A percentile compares a stretch with the other conserved stretches of the same genome.
Evolutionary conservation across 768 basidiomycete species (phyloP).

Genomic region (Collybiopsis luxurians): DNA sequence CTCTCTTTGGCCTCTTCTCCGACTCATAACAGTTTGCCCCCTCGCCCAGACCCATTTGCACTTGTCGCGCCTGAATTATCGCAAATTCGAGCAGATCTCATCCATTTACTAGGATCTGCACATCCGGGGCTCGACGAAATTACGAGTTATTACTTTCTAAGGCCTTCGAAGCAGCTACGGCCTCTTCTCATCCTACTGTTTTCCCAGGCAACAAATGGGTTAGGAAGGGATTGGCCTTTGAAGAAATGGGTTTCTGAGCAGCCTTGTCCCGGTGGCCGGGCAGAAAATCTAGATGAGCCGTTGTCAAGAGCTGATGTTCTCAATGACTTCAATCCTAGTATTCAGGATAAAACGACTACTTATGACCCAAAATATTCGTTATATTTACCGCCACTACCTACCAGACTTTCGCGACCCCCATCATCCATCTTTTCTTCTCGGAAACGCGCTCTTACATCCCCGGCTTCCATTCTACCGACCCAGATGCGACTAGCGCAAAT

Average conservation of each 20-base stretch:
- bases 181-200: conserved; percentile 87
- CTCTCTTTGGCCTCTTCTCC: background rate
- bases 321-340: conserved; percentile 86
- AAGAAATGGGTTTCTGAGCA: conserved; percentile 55
- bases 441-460: conserved; percentile 17
- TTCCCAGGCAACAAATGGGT: conserved; percentile 86
- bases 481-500: conserved; percentile 91
- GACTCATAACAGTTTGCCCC: background rate
- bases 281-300: conserved; percentile 66
- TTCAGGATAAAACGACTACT: conserved; percentile 57
- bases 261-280: conserved; percentile 45
- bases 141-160: conserved; percentile 89
- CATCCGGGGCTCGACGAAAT: conserved; percentile 82
- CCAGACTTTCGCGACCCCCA: conserved; percentile 22
- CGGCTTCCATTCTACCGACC: conserved; percentile 63
- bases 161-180: conserved; percentile 87
- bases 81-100: conserved; percentile 63
- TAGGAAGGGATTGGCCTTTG: conserved; percentile 59
- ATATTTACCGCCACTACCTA: conserved; percentile 27
- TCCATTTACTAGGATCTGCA: conserved; percentile 76
- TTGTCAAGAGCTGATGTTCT: conserved; percentile 73
- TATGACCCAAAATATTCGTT: conserved; percentile 48
- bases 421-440: conserved; percentile 7
- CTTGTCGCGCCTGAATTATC: conserved; percentile 68
- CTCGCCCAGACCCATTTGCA: conserved; percentile 60